Evolutionary conservation across 352 stramenopile genomes (phyloP), one percentile per base, ranked within the genome.

Genomic region (Globisporangium perplexum): DNA sequence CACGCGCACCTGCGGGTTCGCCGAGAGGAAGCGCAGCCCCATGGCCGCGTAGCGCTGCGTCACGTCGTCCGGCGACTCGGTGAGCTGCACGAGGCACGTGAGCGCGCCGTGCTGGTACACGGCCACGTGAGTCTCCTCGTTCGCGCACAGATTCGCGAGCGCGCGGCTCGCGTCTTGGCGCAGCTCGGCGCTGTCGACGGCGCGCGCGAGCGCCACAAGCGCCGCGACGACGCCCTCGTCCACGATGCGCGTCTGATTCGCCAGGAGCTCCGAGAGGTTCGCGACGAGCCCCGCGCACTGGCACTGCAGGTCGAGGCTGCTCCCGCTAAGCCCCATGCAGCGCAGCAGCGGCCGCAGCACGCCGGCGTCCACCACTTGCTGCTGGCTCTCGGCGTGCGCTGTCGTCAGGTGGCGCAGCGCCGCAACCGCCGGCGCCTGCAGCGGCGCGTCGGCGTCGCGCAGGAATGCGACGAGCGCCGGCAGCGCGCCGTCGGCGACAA

Each of bases 1-100:
- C 10, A 97, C 83, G 35, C 95, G 86, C 41, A 98, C 93, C 54
- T 98, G 87, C 20, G 90, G 85, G 67, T 98, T 97, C 14, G 84
- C 90, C 20, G 86, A 89, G 44, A 98, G 70, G 62, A 99, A 98
- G 1, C 93, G 89, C 36, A 98, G 71, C 1, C 91, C 93, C 79
- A 98, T 98, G 7, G 91, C 93, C 20, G 85, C 93, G 62, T 98
- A 99, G 49, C 92, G 82, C 69, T 98, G 95, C 20, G 82, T 97
- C 15, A 98, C 76, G 53, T 98, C 93, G 49, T 97, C 80, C 14
- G 60, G 55, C 0, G 85, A 86, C 39, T 94, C 83, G 0, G 86
- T 97, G 0, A 98, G 77, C 11, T 85, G 76, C 15, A 98, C 73
- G 7, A 98, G 74, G 48, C 82, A 93, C 59, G 93, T 76, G 23